A percentile compares a stretch with the other conserved stretches of the same genome.
Evolutionary conservation across 139 green algal genomes (phyloP).

Genomic region (Chlorella sp.): DNA sequence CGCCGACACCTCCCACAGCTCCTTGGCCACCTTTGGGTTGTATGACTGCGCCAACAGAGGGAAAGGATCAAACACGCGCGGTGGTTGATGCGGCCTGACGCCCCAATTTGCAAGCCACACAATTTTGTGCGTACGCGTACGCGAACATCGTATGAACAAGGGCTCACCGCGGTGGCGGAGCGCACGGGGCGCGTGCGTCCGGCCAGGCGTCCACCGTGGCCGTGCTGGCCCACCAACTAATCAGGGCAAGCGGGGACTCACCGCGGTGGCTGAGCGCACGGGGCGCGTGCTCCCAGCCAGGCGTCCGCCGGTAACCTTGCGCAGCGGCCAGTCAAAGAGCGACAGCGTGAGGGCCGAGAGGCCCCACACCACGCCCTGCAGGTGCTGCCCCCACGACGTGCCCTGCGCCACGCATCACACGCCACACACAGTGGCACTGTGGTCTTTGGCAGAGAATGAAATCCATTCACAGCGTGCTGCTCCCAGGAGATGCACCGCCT

Average conservation of each 20-base stretch:
- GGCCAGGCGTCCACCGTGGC: not conserved
- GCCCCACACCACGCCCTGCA: constrained; percentile 4
- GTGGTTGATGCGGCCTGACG: no score
- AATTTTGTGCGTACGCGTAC: no score
- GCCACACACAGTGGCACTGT: not conserved
- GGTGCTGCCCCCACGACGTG: constrained; percentile 1
- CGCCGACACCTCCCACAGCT: constrained; percentile 2
- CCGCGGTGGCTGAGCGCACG: constrained; percentile 7
- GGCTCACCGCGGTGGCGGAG: constrained; percentile 5
- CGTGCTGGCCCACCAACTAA: not conserved
- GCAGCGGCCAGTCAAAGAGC: constrained; percentile 9
- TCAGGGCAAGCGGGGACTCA: not conserved
- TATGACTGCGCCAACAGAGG: not conserved
- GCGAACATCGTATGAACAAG: not conserved
- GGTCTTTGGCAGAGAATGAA: no score
- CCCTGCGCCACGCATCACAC: not conserved
- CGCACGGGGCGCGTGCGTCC: not conserved
- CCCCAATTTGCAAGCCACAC: no score
- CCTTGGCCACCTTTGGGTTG: not conserved
- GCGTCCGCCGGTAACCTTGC: constrained; percentile 1
- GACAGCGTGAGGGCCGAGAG: not conserved
- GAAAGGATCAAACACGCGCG: not conserved
- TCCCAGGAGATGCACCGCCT: not conserved
- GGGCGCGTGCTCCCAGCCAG: not conserved
- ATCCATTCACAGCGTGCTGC: not conserved